These are phyloP conservation scores for Simplicillium sp. DNA, from an alignment of 2,329 filamentous ascomycete genomes.

Conservation along the genomic window DNA sequence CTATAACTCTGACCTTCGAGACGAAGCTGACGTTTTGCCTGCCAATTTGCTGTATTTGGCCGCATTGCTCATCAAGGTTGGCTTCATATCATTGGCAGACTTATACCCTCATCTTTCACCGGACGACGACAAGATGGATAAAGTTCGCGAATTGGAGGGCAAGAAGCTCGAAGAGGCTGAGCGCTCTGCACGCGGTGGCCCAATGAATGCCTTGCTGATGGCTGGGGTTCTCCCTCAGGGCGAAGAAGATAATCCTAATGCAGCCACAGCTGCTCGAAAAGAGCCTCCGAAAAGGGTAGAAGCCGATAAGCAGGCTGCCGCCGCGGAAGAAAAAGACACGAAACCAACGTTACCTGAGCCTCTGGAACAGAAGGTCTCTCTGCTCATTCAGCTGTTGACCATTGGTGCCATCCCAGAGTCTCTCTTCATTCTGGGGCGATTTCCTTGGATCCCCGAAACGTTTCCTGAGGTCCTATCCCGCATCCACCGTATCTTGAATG, in stretches of 20 bases:
- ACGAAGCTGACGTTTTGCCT: slow-evolving; percentile 68
- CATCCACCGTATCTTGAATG: slow-evolving; percentile 76
- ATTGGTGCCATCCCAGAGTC: slow-evolving; percentile 91
- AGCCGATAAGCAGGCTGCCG: slow-evolving; percentile 36
- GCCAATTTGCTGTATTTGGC: slow-evolving; percentile 90
- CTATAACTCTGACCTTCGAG: slow-evolving; percentile 73
- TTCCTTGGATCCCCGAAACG: slow-evolving; percentile 83
- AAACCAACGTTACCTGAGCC: slow-evolving; percentile 57
- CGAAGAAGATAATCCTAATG: slow-evolving; percentile 58
- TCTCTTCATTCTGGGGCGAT: slow-evolving; percentile 82
- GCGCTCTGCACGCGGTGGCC: slow-evolving; percentile 57
- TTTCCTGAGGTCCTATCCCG: slow-evolving; percentile 72
- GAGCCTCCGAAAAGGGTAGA: slow-evolving; percentile 44
- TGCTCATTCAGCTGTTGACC: slow-evolving; percentile 77
- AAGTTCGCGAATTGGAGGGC: slow-evolving; percentile 57
- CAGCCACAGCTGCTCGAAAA: slow-evolving; percentile 32
- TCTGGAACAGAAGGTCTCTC: slow-evolving; percentile 75
- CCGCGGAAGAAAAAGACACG: slow-evolving; percentile 32
- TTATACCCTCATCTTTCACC: slow-evolving; percentile 90
- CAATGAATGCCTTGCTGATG: slow-evolving; percentile 75
- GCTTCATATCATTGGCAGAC: slow-evolving; percentile 87
- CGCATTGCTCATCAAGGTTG: slow-evolving; percentile 89
- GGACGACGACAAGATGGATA: slow-evolving; percentile 71
- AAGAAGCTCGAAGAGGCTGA: slow-evolving; percentile 76
- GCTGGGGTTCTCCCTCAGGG: slow-evolving; percentile 65